Conservation (phyloP, 1,284 basidiomycete genomes). For the Apiotrichum gracile region DNA sequence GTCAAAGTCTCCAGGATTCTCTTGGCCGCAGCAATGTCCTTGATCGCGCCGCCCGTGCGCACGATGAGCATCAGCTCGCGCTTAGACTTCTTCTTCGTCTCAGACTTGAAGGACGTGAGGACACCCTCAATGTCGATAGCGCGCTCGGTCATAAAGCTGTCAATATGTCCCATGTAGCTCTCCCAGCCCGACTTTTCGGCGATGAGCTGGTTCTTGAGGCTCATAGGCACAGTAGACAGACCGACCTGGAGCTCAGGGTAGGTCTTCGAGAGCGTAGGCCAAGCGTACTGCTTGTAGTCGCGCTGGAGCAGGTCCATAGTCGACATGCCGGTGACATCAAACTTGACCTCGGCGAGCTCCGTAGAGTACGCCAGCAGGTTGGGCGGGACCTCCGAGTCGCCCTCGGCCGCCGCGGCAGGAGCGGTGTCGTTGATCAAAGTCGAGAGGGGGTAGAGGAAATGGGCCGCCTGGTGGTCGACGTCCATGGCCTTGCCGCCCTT, state of each 20-base stretch:
- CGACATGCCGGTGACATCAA: conserved; percentile 61
- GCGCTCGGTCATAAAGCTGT: conserved; percentile 62
- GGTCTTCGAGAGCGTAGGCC: conserved; percentile 44
- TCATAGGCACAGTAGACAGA: conserved; percentile 70
- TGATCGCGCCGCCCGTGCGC: conserved; percentile 26
- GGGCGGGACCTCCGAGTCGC: conserved; percentile 1
- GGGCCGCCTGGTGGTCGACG: conserved; percentile 58
- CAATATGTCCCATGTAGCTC: conserved; percentile 51
- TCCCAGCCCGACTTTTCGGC: conserved; percentile 44
- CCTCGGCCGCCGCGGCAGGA: not conserved
- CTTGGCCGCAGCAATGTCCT: conserved; percentile 14
- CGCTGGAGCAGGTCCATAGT: conserved; percentile 73
- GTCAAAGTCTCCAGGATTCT: conserved; percentile 30
- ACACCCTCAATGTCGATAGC: conserved; percentile 65
- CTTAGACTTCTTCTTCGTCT: conserved; percentile 56
- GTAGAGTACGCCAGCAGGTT: conserved; percentile 49
- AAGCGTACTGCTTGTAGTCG: conserved; percentile 85
- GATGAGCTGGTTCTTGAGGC: conserved; percentile 56
- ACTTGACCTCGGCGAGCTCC: conserved; percentile 59
- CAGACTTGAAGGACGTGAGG: conserved; percentile 59
- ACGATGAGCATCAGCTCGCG: conserved; percentile 67
- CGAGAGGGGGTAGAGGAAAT: conserved; percentile 52
- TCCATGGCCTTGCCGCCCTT: conserved; percentile 64
- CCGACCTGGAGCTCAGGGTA: conserved; percentile 53
- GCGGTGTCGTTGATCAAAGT: conserved; percentile 12